Evolutionary conservation across 352 stramenopile species (phyloP).

Genomic region (Globisporangium ultimum): DNA sequence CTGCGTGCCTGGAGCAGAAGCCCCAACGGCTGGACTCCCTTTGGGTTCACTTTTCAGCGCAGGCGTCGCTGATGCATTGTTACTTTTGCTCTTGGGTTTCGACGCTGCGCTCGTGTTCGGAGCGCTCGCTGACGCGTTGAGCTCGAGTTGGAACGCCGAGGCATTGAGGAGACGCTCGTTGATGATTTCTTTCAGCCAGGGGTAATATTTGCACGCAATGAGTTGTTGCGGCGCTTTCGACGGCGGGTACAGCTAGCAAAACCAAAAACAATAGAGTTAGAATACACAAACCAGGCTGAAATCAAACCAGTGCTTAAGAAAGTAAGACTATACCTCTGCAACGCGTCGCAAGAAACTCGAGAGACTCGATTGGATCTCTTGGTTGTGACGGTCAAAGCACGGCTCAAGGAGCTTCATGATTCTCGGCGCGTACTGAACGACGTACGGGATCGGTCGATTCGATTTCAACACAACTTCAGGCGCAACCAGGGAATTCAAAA

Average conservation of each 20-base stretch:
- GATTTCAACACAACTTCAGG: slow-evolving; percentile 75
- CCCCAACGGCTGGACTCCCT: slow-evolving; percentile 1
- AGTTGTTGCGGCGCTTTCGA: slow-evolving; percentile 63
- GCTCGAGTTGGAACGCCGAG: slow-evolving; percentile 57
- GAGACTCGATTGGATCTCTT: slow-evolving; percentile 70
- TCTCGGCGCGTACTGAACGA: slow-evolving; percentile 83
- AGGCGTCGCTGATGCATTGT: background rate
- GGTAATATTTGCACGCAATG: slow-evolving; percentile 84
- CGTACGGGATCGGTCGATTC: slow-evolving; percentile 71
- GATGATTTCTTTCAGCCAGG: slow-evolving; percentile 85
- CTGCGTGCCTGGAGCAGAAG: slow-evolving; percentile 16
- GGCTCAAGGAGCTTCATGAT: slow-evolving; percentile 90
- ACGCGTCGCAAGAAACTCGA: slow-evolving; percentile 72
- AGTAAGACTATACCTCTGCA: slow-evolving; percentile 45
- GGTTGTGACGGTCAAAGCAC: slow-evolving; percentile 84
- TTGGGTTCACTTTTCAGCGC: slow-evolving; percentile 13
- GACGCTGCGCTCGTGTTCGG: slow-evolving; percentile 2
- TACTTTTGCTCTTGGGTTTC: slow-evolving; percentile 16
- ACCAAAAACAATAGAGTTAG: slow-evolving; percentile 7
- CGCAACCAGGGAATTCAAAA: slow-evolving; percentile 80
- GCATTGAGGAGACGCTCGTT: slow-evolving; percentile 76
- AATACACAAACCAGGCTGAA: background rate
- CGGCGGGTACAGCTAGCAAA: slow-evolving; percentile 71
- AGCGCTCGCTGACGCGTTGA: slow-evolving; percentile 12
- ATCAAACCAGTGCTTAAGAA: background rate